Percentiles rank a stretch among this genome's conserved stretches.
Evolutionary conservation across 2,329 filamentous ascomycete species (phyloP).

Genomic region (Emydomyces testavorans): DNA sequence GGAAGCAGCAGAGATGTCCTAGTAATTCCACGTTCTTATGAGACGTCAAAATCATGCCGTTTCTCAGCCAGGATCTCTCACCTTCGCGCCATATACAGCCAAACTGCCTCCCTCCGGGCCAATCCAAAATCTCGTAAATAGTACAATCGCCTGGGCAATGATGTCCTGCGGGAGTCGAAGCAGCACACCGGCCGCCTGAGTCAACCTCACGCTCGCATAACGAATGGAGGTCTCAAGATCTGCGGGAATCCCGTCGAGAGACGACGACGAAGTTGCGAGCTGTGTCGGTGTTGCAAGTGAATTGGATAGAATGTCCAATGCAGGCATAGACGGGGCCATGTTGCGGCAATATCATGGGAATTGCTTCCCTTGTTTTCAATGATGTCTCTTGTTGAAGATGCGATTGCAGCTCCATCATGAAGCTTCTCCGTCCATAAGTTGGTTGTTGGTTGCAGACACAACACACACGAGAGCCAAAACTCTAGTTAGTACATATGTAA

Average conservation of each 20-base stretch:
- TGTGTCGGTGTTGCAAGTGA: constrained; percentile 37
- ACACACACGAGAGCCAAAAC: too few relatives aligned
- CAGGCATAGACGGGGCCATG: constrained; percentile 11
- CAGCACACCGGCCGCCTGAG: constrained; percentile 48
- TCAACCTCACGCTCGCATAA: constrained; percentile 36
- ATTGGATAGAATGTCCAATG: constrained; percentile 34
- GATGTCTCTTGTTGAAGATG: too few relatives aligned
- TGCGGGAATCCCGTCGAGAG: constrained; percentile 33
- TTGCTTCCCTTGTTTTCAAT: background rate
- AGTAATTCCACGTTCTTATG: constrained; percentile 1
- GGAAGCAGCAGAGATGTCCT: constrained; percentile 72
- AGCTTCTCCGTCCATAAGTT: too few relatives aligned
- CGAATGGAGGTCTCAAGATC: constrained; percentile 36
- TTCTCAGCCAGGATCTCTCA: constrained; percentile 14
- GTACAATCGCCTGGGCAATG: constrained; percentile 71
- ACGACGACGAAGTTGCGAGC: constrained; percentile 35
- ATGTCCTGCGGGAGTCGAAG: constrained; percentile 75
- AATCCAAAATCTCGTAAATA: constrained; percentile 72
- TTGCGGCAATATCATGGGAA: background rate
- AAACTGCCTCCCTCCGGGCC: constrained; percentile 37
- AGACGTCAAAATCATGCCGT: background rate
- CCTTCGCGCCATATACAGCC: constrained; percentile 34
- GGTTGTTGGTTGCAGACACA: too few relatives aligned
- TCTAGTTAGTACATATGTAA: too few relatives aligned
- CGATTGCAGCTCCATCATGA: too few relatives aligned